A percentile compares a stretch with the other conserved stretches of the same genome.
Evolutionary conservation across 306 rosid species (phyloP).

Genomic region (peach (Prunus persica)): Prunus_persica_NCBIv2 NC_034014.1:23540001-23540500

Average conservation of each 20-base stretch:
- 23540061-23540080: conserved; percentile 28
- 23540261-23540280: not conserved
- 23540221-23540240: conserved; percentile 27
- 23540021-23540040: conserved; percentile 33
- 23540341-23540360: no score
- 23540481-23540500: conserved; percentile 29
- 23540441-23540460: conserved; percentile 15
- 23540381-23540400: no score
- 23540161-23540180: conserved; percentile 25
- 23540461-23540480: conserved; percentile 30
- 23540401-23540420: not conserved
- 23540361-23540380: no score
- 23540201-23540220: conserved; percentile 9
- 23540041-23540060: conserved; percentile 15
- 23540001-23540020: conserved; percentile 10
- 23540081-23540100: conserved; percentile 27
- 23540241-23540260: not conserved
- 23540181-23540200: conserved; percentile 30
- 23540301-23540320: no score
- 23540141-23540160: conserved; percentile 32
- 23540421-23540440: not conserved
- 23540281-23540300: no score
- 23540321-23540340: no score
- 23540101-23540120: conserved; percentile 18
- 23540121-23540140: conserved; percentile 25